Base-by-base conservation (phyloP, 2,329 filamentous ascomycete species). In the Nannizziopsis barbatae region DNA sequence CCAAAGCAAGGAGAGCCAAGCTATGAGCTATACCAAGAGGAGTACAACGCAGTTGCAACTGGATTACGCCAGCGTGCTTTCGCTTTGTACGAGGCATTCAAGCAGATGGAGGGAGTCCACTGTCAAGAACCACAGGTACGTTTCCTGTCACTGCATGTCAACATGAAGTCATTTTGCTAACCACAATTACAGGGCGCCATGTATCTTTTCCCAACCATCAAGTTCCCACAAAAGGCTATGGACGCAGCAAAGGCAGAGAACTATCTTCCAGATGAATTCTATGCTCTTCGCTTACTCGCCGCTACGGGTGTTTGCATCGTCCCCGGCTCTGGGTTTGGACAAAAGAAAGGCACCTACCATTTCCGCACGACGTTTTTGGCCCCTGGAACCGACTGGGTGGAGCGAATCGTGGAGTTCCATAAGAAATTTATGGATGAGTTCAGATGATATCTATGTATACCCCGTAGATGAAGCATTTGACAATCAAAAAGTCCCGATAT, bases 161-260 rank as follows among this genome's bases (percentile, higher is more conserved):
- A 8, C 9, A 20, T n/a, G 14, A 20, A 14, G 37, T 39, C 33
- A 35, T 15, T 33, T 31, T 17, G 8, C 37, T 32, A 18, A 30
- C 32, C 33, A 37, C 38, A 54, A 33, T 50, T 8, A 20, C 55
- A 95, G 76, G 92, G 92, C 52, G 83, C 85, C 64, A 98, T 98
- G 92, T 98, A 98, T 73, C 84, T 98, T 60, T 98, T 96, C 79
- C 92, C 92, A 18, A 92, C 86, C 58, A 94, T 98, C 70, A 80
- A 74, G 31, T 74, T 98, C 18, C 79, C 92, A 1, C 58, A 70
- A 18, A 86, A 86, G 70, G 92, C 88, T 36, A 69, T 82, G 53
- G 81, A 83, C 55, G 86, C 85, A 12, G 92, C 92, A 32, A 67
- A 74, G 60, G 71, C 81, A 53, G 85, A 88, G 65, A 80, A 80